A percentile compares a stretch with the other conserved stretches of the same genome.
Evolutionary conservation across 2,329 filamentous ascomycete genomes (phyloP).

Genomic region (Dryadomyces quercivorus): DNA sequence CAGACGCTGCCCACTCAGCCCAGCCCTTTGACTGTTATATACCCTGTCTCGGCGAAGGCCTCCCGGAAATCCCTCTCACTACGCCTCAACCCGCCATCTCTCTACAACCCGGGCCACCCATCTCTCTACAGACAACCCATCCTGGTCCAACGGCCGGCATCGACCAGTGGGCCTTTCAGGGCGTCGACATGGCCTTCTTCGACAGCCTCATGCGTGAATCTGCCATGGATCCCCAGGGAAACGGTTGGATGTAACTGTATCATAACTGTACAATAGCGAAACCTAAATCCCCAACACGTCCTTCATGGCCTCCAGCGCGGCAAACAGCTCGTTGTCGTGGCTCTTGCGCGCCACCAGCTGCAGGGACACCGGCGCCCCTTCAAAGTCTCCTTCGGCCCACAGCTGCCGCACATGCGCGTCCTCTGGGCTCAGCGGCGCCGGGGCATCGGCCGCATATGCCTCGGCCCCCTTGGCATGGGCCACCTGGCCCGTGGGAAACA

Average conservation of each 20-base stretch:
- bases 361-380: constrained; percentile 35
- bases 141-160: constrained; percentile 12
- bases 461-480: constrained; percentile 17
- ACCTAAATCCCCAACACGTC: background rate
- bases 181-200: constrained; percentile 22
- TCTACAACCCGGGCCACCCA: background rate
- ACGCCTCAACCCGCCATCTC: no score
- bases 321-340: constrained; percentile 30
- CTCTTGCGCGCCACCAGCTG: constrained; percentile 40
- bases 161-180: constrained; percentile 23
- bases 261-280: no score
- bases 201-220: constrained; percentile 14
- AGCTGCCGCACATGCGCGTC: constrained; percentile 13
- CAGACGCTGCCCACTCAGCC: no score
- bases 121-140: background rate
- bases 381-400: constrained; percentile 31
- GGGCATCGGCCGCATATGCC: constrained; percentile 11
- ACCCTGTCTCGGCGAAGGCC: background rate
- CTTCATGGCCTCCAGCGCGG: constrained; percentile 1
- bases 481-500: constrained; percentile 38
- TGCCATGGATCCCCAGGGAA: background rate
- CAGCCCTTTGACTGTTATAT: background rate
- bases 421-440: constrained; percentile 18
- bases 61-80: no score
- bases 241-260: no score